Evolutionary conservation across 1,284 basidiomycete genomes (phyloP), one percentile per base, ranked within the genome.

Genomic region (Irpex lacteus): DNA sequence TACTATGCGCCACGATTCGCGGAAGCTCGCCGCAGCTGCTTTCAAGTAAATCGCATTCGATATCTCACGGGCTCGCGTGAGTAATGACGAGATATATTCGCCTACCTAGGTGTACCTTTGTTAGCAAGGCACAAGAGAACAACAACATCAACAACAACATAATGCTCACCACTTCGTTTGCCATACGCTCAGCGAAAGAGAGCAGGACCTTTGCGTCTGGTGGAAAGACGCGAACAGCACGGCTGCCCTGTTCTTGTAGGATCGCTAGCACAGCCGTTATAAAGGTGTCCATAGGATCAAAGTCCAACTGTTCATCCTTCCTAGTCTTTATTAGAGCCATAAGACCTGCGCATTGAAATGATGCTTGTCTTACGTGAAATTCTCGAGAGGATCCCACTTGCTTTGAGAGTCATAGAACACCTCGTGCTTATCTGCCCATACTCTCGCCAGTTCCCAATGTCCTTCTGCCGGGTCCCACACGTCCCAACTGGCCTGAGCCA

Each of bases 351-450:
- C 19, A 26, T 9, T 13, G 19, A 53, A 5, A 58, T 8, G 38
- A 5, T 34, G 49, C 8, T 40, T 55, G 60, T 26, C 92, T 75
- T 74, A 93, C 90, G 89, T 90, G 72, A 96, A 88, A 76, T 98
- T 98, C 66, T 90, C 87, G 47, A 91, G 72, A 0, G 95, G 86
- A 69, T 92, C 85, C 88, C 94, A 96, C 59, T 83, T 82, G 2
- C 83, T 86, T 64, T 88, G 65, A 21, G 63, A 85, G 71, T 94
- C 90, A 74, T 96, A 98, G 72, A 98, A 95, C n/a, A 98, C 87
- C 73, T 96, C 94, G 36, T 91, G 80, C 78, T 97, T 97, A 77
- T 98, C 96, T 1, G 93, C 88, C 92, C 96, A 98, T 18, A 95
- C 89, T 62, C 92, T 87, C 0, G 92, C 94, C 80, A 95, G 88